Base-by-base conservation (phyloP, 2,329 filamentous ascomycete species). In the Xylaria sp. region DNA sequence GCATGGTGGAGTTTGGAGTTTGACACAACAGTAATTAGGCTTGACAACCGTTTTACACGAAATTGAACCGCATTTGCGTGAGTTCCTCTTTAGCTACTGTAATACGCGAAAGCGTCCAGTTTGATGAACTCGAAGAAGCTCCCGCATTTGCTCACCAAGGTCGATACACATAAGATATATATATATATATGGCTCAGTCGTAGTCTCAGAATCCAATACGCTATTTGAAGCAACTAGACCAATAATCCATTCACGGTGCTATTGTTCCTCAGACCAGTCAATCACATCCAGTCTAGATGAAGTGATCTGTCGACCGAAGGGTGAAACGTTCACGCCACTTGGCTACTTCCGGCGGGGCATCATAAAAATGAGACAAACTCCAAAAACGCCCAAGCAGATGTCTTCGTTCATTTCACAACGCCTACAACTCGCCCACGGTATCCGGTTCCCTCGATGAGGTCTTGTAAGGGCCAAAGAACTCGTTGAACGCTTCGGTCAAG, bases 401-500 rank as follows among this genome's bases (percentile, higher is more conserved):
- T 15, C 13, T 10, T 57, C 23, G 20, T 20, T 25, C 3, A 6
- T 28, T 5, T n/a, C 2, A 28, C 37, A 25, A 31, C 10, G 28
- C 39, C 70, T 54, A 73, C 28, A 73, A 41, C 31, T 73, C 71
- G 25, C 63, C 60, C 1, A 61, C 48, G 2, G 7, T 10, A 20
- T 64, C 52, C 2, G 41, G 1, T 15, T 56, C 46, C 18, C 9
- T 54, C 3, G 52, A 31, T 10, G 58, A 34, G 12, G 57, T 78
- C 65, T 81, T 81, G 65, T 79, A 78, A 0, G 86, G 86, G 2
- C 91, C 90, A 76, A 92, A 92, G 76, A 89, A 94, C 73, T 88
- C 86, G 60, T 80, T 80, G 76, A 97, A 94, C 2, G 89, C 86
- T 57, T 88, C 84, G 69, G 83, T 86, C 76, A 98, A 79, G 37